These are phyloP conservation scores for Wallacemonas sp. DNA, from an alignment of 208 protist genomes.

Conservation along the genomic window DNA sequence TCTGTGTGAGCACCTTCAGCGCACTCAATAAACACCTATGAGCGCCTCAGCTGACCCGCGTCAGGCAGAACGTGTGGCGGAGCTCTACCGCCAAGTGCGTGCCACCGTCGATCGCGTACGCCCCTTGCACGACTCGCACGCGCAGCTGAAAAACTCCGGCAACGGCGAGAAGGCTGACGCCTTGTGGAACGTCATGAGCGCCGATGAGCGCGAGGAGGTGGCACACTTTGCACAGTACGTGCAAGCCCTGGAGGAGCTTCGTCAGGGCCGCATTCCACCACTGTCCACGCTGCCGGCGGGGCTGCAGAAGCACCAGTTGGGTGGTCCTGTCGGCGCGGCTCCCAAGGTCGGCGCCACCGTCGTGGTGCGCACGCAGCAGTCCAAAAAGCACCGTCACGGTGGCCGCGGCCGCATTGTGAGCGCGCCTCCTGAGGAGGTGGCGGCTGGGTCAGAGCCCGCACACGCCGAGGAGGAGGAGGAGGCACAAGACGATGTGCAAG, in stretches of 20 bases:
- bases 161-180: slow-evolving; percentile 1
- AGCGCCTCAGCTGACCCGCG: slow-evolving; percentile 6
- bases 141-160: slow-evolving; percentile 12
- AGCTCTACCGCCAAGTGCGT: slow-evolving; percentile 20
- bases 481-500: not conserved
- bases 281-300: not conserved
- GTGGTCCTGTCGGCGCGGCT: not conserved
- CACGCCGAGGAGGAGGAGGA: not conserved
- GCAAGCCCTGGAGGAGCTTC: slow-evolving; percentile 25
- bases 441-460: not conserved
- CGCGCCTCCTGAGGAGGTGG: not conserved
- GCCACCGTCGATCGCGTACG: slow-evolving; percentile 16
- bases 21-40: too few relatives aligned
- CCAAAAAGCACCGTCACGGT: not conserved
- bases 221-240: slow-evolving; percentile 28
- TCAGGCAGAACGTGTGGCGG: slow-evolving; percentile 19
- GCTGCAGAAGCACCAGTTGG: not conserved
- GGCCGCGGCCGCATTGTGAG: not conserved
- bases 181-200: slow-evolving; percentile 18
- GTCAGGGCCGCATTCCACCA: slow-evolving; percentile 26
- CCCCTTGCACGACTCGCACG: slow-evolving; percentile 7
- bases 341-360: not conserved
- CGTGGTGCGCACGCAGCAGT: not conserved
- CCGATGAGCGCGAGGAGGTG: slow-evolving; percentile 23
- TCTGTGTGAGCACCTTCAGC: not conserved